Conservation (phyloP, 208 protist species). For the Leishmania braziliensis region DNA sequence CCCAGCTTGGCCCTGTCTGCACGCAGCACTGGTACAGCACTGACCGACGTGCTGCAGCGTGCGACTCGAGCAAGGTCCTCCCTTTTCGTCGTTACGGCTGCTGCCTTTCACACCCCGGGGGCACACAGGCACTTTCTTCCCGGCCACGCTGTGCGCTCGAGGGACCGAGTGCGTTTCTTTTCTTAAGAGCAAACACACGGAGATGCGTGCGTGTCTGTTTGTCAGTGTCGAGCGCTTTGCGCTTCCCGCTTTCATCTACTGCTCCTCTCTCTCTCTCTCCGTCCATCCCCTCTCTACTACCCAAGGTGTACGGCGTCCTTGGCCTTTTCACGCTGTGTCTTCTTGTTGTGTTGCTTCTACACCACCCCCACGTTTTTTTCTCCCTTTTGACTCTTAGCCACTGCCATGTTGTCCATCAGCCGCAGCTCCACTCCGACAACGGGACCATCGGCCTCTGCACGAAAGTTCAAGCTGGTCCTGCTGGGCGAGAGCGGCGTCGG, state of each 20-base stretch:
- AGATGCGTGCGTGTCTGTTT: not conserved
- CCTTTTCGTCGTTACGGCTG: not conserved
- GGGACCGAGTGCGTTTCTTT: not conserved
- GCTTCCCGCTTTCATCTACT: not conserved
- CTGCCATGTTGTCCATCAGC: not conserved
- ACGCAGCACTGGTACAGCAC: not conserved
- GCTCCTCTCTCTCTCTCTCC: not conserved
- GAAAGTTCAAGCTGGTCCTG: slow-evolving; percentile 89
- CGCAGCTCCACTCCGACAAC: not conserved
- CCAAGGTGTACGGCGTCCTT: not conserved
- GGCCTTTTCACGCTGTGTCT: not conserved
- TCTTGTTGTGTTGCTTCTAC: not conserved
- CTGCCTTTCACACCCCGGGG: not conserved
- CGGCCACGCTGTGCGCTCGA: not conserved
- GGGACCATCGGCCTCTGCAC: slow-evolving; percentile 9
- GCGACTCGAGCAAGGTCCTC: not conserved
- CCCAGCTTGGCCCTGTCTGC: not conserved
- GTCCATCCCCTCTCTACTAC: not conserved
- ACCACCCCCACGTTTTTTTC: not conserved
- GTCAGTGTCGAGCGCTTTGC: not conserved
- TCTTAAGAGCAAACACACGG: not conserved
- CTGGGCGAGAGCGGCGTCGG: slow-evolving; percentile 90
- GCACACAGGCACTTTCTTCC: not conserved
- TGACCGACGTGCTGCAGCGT: not conserved
- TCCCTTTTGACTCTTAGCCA: not conserved